These are phyloP conservation scores for Coprinopsis sp. DNA, from an alignment of 768 basidiomycete species.

Conservation along the genomic window DNA sequence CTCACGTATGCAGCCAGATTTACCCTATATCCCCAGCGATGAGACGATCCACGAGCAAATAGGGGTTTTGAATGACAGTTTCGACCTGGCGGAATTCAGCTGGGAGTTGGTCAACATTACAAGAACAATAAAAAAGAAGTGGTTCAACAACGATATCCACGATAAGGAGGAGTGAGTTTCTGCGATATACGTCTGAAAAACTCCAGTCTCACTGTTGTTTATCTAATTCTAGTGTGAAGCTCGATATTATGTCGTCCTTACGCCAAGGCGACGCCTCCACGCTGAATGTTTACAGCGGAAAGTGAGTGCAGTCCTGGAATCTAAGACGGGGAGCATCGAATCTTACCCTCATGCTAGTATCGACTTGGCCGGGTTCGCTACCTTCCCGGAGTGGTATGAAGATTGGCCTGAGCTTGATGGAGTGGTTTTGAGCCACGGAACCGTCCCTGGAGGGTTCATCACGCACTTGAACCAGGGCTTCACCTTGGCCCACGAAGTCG, in stretches of 20 bases:
- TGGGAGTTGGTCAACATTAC: conserved; percentile 4
- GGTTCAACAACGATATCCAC: neutral
- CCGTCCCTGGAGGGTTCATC: conserved; percentile 38
- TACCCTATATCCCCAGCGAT: neutral
- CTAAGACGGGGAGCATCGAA: conserved; percentile 17
- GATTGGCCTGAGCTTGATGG: conserved; percentile 42
- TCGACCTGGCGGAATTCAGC: neutral
- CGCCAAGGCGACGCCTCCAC: too few species aligned
- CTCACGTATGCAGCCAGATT: neutral
- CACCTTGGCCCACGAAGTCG: conserved; percentile 51
- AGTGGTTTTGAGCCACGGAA: conserved; percentile 38
- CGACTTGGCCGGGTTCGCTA: conserved; percentile 50
- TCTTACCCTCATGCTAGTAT: conserved; percentile 31
- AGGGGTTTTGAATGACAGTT: neutral
- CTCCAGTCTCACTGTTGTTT: neutral
- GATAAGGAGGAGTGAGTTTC: conserved; percentile 2
- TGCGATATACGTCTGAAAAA: neutral
- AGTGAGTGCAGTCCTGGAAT: too few species aligned
- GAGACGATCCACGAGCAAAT: conserved; percentile 4
- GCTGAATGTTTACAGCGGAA: too few species aligned
- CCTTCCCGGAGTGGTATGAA: conserved; percentile 43
- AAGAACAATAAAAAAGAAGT: neutral
- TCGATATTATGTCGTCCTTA: conserved; percentile 20
- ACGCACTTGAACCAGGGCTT: conserved; percentile 37
- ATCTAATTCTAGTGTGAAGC: conserved; percentile 14